phyloP scores from a whole-genome alignment of 495 filamentous ascomycete genomes.

The Podospora didyma region DNA sequence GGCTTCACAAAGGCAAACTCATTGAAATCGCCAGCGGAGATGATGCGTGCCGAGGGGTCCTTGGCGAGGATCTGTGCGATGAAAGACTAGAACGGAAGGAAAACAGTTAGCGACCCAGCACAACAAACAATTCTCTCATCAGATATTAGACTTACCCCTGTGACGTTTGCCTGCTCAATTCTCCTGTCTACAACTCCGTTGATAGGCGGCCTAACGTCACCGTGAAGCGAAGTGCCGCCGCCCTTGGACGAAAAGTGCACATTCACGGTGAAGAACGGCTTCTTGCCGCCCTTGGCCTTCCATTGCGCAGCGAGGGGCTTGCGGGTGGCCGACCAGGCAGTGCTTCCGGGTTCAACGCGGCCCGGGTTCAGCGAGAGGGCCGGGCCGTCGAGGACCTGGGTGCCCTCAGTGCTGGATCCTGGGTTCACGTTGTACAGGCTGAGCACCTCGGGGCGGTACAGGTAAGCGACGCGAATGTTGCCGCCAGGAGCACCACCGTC shows the following conservation, averaged over 20 bases:
- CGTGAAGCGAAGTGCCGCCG: conserved; percentile 51
- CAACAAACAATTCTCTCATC: neutral
- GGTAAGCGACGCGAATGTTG: conserved; percentile 62
- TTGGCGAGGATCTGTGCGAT: conserved; percentile 38
- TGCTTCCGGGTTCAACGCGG: conserved; percentile 51
- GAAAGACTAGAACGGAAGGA: conserved; percentile 29
- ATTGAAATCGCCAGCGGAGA: conserved; percentile 59
- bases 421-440: conserved; percentile 44
- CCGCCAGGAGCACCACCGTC: conserved; percentile 59
- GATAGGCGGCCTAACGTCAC: conserved; percentile 56
- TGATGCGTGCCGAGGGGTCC: conserved; percentile 40
- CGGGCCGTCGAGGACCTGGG: conserved; percentile 41
- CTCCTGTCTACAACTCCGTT: conserved; percentile 52
- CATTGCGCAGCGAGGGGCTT: conserved; percentile 59
- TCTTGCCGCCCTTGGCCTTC: conserved; percentile 39
- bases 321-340: conserved; percentile 47
- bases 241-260: conserved; percentile 57
- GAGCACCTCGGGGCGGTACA: conserved; percentile 51
- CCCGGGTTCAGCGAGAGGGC: conserved; percentile 57
- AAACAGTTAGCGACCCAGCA: neutral
- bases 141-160: conserved; percentile 34
- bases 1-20: conserved; percentile 56
- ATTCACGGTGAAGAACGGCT: conserved; percentile 56
- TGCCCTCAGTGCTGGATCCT: conserved; percentile 40
- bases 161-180: conserved; percentile 43